Evolutionary conservation across 768 basidiomycete genomes (phyloP).

Genomic region (Agaricus subrufescens): DNA sequence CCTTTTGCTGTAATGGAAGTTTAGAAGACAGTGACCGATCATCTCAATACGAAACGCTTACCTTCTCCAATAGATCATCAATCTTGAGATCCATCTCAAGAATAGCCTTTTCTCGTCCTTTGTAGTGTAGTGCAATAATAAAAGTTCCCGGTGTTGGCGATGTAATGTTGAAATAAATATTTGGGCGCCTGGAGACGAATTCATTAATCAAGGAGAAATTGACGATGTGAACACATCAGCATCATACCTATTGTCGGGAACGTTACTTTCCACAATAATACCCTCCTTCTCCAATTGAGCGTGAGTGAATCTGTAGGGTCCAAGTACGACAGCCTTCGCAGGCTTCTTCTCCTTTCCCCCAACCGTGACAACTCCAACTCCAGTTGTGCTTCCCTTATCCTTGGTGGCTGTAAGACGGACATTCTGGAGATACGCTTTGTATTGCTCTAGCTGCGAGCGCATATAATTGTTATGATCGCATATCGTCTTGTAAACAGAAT

Average conservation of each 20-base stretch:
- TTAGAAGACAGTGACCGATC: not conserved
- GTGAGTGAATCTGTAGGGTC: slow-evolving; percentile 97
- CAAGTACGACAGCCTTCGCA: slow-evolving; percentile 77
- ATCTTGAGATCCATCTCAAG: slow-evolving; percentile 99
- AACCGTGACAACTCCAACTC: slow-evolving; percentile 91
- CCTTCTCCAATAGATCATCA: slow-evolving; percentile 96
- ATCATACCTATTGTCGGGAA: slow-evolving; percentile 91
- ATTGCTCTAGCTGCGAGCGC: slow-evolving; percentile 94
- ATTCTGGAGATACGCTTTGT: slow-evolving; percentile 98
- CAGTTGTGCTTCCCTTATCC: slow-evolving; percentile 83
- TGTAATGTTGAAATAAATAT: slow-evolving; percentile 98
- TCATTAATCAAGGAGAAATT: slow-evolving; percentile 2
- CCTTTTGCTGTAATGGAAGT: slow-evolving; percentile 79
- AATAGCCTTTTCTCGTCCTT: slow-evolving; percentile 97
- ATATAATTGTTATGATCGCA: slow-evolving; percentile 99
- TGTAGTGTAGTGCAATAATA: slow-evolving; percentile 98
- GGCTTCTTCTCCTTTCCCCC: slow-evolving; percentile 98
- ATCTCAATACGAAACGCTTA: slow-evolving; percentile 26
- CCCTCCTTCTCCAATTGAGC: slow-evolving; percentile 98
- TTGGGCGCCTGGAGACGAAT: slow-evolving; percentile 65
- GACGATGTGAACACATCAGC: slow-evolving; percentile 44
- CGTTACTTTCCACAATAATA: slow-evolving; percentile 98
- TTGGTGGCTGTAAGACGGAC: slow-evolving; percentile 87
- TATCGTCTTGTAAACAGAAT: slow-evolving; percentile 98
- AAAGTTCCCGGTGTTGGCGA: slow-evolving; percentile 98